These are phyloP conservation scores for Colletotrichum tamarilloi DNA, from an alignment of 2,329 filamentous ascomycete genomes.

Conservation along the genomic window DNA sequence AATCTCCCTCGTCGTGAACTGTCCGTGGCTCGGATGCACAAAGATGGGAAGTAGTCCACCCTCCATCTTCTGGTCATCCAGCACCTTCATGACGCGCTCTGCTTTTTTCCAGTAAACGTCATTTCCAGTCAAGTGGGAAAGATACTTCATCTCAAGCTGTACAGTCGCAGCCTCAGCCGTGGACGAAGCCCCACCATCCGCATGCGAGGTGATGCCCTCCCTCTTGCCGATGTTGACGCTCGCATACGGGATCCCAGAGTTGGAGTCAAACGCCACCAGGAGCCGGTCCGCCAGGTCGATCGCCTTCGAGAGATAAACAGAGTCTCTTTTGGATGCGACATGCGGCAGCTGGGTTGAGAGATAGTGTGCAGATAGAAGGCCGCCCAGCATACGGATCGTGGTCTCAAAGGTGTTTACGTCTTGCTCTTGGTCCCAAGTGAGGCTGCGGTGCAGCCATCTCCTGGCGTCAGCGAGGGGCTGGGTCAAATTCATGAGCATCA, in stretches of 20 bases:
- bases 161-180: slow-evolving; percentile 92
- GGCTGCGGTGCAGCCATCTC: slow-evolving; percentile 74
- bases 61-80: slow-evolving; percentile 81
- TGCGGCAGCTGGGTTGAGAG: slow-evolving; percentile 74
- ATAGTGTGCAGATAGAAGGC: slow-evolving; percentile 78
- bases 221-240: slow-evolving; percentile 87
- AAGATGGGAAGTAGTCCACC: slow-evolving; percentile 94
- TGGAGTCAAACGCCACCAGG: slow-evolving; percentile 86
- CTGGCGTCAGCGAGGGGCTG: slow-evolving; percentile 74
- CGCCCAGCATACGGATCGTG: slow-evolving; percentile 82
- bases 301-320: slow-evolving; percentile 93
- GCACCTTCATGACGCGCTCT: slow-evolving; percentile 89
- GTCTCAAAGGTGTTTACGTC: slow-evolving; percentile 83
- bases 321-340: slow-evolving; percentile 70
- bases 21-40: slow-evolving; percentile 80
- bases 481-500: slow-evolving; percentile 84
- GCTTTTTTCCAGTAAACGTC: slow-evolving; percentile 90
- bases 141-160: slow-evolving; percentile 96
- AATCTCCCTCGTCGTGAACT: slow-evolving; percentile 86
- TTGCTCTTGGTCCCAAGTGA: slow-evolving; percentile 77
- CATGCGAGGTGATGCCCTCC: slow-evolving; percentile 82
- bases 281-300: slow-evolving; percentile 90
- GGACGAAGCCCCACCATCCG: slow-evolving; percentile 87
- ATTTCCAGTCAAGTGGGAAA: slow-evolving; percentile 93
- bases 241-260: slow-evolving; percentile 87